phyloP scores from a whole-genome alignment of 1,284 basidiomycete genomes.

The Pseudozyma sp. region DNA sequence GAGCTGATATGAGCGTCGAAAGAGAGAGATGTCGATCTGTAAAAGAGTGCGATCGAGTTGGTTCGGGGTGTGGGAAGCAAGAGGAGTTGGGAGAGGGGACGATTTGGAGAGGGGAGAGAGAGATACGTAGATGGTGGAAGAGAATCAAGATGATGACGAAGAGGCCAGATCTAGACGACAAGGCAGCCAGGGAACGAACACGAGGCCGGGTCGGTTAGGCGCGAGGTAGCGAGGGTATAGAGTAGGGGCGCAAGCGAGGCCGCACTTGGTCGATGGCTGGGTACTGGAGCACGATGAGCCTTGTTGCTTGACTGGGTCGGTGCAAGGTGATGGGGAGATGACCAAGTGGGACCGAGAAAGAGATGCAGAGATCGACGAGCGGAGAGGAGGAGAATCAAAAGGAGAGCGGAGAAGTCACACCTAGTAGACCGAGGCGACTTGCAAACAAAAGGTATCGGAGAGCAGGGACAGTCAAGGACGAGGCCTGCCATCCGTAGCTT shows the following conservation, averaged over 20 bases:
- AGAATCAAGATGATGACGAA: slow-evolving; percentile 38
- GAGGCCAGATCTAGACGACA: slow-evolving; percentile 5
- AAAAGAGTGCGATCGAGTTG: slow-evolving; percentile 32
- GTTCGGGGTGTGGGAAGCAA: slow-evolving; percentile 5
- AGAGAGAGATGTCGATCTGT: slow-evolving; percentile 28
- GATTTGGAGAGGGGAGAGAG: slow-evolving; percentile 18
- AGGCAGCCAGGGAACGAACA: slow-evolving; percentile 9
- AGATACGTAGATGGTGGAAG: slow-evolving; percentile 35
- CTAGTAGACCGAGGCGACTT: slow-evolving; percentile 6
- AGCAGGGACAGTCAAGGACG: background rate
- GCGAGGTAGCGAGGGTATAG: slow-evolving; percentile 14
- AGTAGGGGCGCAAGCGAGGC: slow-evolving; percentile 3
- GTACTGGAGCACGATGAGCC: slow-evolving; percentile 4
- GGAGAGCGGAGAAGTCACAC: slow-evolving; percentile 14
- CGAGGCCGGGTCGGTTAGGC: slow-evolving; percentile 17
- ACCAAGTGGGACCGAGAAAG: slow-evolving; percentile 11
- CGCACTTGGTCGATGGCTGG: background rate
- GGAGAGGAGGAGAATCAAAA: slow-evolving; percentile 15
- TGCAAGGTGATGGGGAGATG: background rate
- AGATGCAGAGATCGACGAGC: slow-evolving; percentile 44
- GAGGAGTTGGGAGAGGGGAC: slow-evolving; percentile 9
- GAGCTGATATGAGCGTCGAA: slow-evolving; percentile 1
- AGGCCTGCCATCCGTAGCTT: background rate
- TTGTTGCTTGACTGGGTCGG: slow-evolving; percentile 1
- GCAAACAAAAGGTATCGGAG: background rate